phyloP scores from a whole-genome alignment of 345 rosid species.

The Bruguiera parviflora region DNA sequence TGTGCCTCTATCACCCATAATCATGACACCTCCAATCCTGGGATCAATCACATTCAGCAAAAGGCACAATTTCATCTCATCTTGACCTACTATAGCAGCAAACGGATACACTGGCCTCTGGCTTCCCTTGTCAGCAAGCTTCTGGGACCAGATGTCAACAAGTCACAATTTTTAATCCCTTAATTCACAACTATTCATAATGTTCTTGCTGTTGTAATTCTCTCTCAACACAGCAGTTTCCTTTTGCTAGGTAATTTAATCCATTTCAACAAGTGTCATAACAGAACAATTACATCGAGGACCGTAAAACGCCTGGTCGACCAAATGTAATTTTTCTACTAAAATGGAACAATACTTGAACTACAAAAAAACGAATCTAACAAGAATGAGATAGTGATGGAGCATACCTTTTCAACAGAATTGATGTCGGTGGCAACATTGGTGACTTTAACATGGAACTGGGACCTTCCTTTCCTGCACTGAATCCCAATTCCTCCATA shows the following conservation, averaged over 20 bases:
- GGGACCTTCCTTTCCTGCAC: slow-evolving; percentile 50
- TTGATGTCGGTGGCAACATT: slow-evolving; percentile 76
- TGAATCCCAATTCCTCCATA: slow-evolving; percentile 46
- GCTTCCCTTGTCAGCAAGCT: slow-evolving; percentile 55
- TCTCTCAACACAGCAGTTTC: neutral
- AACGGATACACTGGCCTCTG: slow-evolving; percentile 91
- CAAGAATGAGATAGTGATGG: neutral
- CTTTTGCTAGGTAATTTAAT: neutral
- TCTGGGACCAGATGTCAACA: slow-evolving; percentile 43
- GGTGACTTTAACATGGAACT: slow-evolving; percentile 48
- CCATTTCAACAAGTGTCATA: neutral
- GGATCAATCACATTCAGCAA: slow-evolving; percentile 90
- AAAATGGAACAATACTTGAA: neutral
- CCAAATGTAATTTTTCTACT: neutral
- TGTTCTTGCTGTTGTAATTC: neutral
- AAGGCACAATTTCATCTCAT: slow-evolving; percentile 96
- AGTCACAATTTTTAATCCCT: slow-evolving; percentile 12
- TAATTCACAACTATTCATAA: slow-evolving; percentile 4
- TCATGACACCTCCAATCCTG: slow-evolving; percentile 94
- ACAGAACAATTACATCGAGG: neutral
- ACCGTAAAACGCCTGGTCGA: neutral
- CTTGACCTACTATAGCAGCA: slow-evolving; percentile 94
- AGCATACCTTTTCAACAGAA: slow-evolving; percentile 61
- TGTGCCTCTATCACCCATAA: slow-evolving; percentile 95
- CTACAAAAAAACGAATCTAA: neutral